Base-by-base conservation (phyloP, 306 rosid genomes). In the Trichosanthes cucumerina region DNA sequence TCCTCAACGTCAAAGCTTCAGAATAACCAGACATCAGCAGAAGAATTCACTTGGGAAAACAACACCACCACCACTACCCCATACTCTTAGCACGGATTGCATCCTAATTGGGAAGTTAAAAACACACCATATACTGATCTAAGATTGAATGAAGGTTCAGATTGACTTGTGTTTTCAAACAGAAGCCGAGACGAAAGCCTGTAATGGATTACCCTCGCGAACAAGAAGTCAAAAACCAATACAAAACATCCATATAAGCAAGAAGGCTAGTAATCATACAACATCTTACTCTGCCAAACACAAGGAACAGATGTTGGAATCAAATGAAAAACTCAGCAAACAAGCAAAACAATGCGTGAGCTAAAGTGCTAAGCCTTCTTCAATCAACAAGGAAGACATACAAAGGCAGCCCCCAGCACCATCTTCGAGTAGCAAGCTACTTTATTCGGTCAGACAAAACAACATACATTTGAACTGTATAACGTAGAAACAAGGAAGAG, bases 401-500 rank as follows among this genome's bases (percentile, higher is more conserved):
- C 23, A 43, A 36, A 75, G 77, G 36, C 76, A 9, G 21, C 10
- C 47, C 64, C 6, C 46, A 65, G 47, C 72, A 18, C 9, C 41
- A 36, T 65, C 47, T 65, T 65, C n/a, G n/a, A 65, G 24, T 65
- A 5, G 47, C 47, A 58, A 58, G 41, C 39, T 6, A 76, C 56
- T 57, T 47, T 79, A 79, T 78, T 91, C 89, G 85, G 23, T 89
- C 84, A 87, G 89, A 80, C 97, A 91, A 85, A 87, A 81, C 84
- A 88, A 81, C 93, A 91, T 84, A 93, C 93, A 91, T 86, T 74
- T 85, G 63, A 87, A 78, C 80, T 78, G 86, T 81, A 76, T 73
- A 50, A 64, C 56, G 33, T 34, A 54, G 39, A 57, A 39, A 54
- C 2, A 58, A 57, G 10, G 53, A 75, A 76, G 33, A 56, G 69